A percentile compares a stretch with the other conserved stretches of the same genome.
These are phyloP conservation scores for Phytophthora fragariaefolia DNA, from an alignment of 352 stramenopile genomes.

Conservation along the genomic window DNA sequence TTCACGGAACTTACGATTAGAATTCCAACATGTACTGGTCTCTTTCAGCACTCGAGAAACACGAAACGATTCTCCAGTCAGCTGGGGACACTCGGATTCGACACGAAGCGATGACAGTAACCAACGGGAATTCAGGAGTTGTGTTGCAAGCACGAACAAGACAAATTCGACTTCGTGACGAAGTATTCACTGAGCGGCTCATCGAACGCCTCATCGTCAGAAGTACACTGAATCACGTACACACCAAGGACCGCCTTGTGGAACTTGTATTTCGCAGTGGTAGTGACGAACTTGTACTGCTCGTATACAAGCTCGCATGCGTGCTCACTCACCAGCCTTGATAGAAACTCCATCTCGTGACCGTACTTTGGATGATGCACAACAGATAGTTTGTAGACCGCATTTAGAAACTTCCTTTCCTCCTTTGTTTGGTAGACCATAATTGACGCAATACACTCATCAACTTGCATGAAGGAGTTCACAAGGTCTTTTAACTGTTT, in stretches of 20 bases:
- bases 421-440: not conserved
- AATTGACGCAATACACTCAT: not conserved
- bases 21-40: not conserved
- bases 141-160: no score
- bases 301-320: constrained; percentile 1
- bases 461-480: not conserved
- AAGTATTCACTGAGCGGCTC: not conserved
- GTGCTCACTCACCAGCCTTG: not conserved
- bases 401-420: not conserved
- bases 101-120: no score
- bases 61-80: no score
- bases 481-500: constrained; percentile 22
- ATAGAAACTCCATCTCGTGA: not conserved
- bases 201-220: not conserved
- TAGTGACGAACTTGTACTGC: not conserved
- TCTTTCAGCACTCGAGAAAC: no score
- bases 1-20: not conserved
- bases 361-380: constrained; percentile 1
- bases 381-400: not conserved
- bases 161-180: no score
- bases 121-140: no score
- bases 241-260: not conserved
- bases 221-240: not conserved
- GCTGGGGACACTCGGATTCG: not conserved
- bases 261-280: not conserved